Evolutionary conservation across 306 rosid species (phyloP).

Genomic region (Betula pendula): DNA sequence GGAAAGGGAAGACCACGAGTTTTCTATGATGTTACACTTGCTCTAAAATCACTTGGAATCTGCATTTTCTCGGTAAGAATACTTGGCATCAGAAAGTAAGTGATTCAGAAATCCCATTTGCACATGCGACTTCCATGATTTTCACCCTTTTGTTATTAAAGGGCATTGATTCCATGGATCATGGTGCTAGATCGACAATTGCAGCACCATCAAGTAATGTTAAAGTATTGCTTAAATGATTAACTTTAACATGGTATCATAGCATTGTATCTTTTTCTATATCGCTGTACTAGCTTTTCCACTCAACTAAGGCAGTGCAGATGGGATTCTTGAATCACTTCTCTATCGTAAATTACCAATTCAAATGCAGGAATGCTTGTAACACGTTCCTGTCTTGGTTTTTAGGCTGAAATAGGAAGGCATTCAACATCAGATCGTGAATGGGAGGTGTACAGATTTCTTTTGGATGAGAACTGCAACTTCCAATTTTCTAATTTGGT

Average conservation of each 20-base stretch:
- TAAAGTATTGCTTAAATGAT: too few species aligned
- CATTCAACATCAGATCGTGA: constrained; percentile 62
- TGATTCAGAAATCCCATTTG: constrained; percentile 11
- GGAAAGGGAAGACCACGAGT: constrained; percentile 83
- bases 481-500: constrained; percentile 39
- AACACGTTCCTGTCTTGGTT: constrained; percentile 3
- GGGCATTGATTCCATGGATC: background rate
- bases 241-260: too few species aligned
- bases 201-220: background rate
- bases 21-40: constrained; percentile 69
- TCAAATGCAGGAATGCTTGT: background rate
- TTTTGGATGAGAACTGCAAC: constrained; percentile 66
- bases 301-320: background rate
- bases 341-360: constrained; percentile 3
- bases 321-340: constrained; percentile 9
- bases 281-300: background rate
- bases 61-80: constrained; percentile 78
- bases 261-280: background rate
- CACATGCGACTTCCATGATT: background rate
- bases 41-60: constrained; percentile 67
- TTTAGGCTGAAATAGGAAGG: constrained; percentile 83
- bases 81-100: background rate
- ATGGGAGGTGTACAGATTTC: constrained; percentile 85
- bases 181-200: constrained; percentile 1
- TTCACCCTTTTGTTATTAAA: background rate